Evolutionary conservation across 1,139 yeast species (phyloP), one percentile per base, ranked within the genome.

Genomic region (Yamadazyma sp.): DNA sequence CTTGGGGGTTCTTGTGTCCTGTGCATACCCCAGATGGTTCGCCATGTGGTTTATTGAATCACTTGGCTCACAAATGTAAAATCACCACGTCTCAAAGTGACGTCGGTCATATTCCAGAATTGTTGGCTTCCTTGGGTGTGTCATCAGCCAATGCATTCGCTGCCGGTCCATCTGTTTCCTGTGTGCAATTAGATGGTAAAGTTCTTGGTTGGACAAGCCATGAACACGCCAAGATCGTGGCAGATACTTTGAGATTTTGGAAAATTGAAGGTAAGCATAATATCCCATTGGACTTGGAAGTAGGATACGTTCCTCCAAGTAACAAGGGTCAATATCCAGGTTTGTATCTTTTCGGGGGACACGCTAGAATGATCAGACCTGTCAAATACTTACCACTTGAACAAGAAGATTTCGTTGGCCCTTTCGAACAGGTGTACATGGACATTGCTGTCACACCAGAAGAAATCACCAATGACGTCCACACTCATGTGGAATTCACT

Each of bases 11-110:
- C 75, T 68, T 94, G 53, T 94, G 99, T 70, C 98, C 99, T 15
- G 98, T 94, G 13, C 98, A 92, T 66, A 92, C 99, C 12, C 99
- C 99, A 2, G 99, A 92, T 85, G 99, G 99, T 55, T 86, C 97
- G 36, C 99, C 99, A 16, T 92, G 99, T 83, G 99, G 99, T 68
- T 73, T 92, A 61, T 74, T 92, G 54, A 94, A 94, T 66, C 99
- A 92, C 72, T 83, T 92, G 70, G 84, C 98, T 9, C 97, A 92
- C 66, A 88, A 87, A 63, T 92, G 99, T 75, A 75, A 77, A 53
- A 85, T 92, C 46, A 80, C 96, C 5, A 90, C 97, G 8, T 65
- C 67, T 33, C 83, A 81, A 31, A 69, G 83, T 2, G 95, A 89
- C 57, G 92, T 84, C n/a, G 73, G 85, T 7, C 64, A 67, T 29